Percentiles rank a stretch among this genome's conserved stretches.
Evolutionary conservation across 495 filamentous ascomycete species (phyloP).

Genomic region (Aspergillus sclerotioniger): DNA sequence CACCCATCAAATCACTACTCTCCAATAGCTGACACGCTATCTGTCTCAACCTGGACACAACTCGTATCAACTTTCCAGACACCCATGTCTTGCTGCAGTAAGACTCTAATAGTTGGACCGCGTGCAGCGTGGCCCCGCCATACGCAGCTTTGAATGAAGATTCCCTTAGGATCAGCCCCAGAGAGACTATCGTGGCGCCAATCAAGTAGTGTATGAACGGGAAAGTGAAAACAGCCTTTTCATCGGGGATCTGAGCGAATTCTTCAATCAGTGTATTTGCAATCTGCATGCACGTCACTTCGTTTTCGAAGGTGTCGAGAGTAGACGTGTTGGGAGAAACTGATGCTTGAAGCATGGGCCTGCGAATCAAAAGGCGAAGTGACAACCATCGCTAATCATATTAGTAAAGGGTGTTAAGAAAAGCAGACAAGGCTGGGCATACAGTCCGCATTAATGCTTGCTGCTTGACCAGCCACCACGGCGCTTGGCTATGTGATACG

Average conservation of each 20-base stretch:
- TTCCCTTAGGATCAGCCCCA: conserved; percentile 25
- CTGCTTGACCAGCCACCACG: conserved; percentile 26
- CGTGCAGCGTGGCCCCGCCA: conserved; percentile 16
- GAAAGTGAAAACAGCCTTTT: conserved; percentile 27
- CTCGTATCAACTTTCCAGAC: conserved; percentile 25
- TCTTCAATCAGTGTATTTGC: conserved; percentile 20
- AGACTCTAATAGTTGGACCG: conserved; percentile 17
- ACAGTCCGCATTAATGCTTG: conserved; percentile 29
- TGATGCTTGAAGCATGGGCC: conserved; percentile 21
- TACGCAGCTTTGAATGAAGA: conserved; percentile 18
- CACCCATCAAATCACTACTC: not conserved
- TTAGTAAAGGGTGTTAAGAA: not conserved
- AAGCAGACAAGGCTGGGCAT: not conserved
- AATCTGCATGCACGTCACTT: conserved; percentile 26
- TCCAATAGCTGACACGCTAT: conserved; percentile 1
- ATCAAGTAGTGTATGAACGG: conserved; percentile 28
- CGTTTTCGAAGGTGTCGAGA: conserved; percentile 18
- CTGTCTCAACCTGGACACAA: conserved; percentile 26
- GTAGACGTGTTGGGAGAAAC: not conserved
- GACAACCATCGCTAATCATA: conserved; percentile 25
- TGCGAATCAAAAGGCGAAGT: conserved; percentile 25
- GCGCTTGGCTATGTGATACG: not conserved
- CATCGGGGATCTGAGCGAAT: conserved; percentile 23
- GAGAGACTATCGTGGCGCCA: conserved; percentile 20
- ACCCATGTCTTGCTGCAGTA: conserved; percentile 31